Evolutionary conservation across 495 filamentous ascomycete species (phyloP), one percentile per base, ranked within the genome.

Genomic region (Penicillium tannophilum): DNA sequence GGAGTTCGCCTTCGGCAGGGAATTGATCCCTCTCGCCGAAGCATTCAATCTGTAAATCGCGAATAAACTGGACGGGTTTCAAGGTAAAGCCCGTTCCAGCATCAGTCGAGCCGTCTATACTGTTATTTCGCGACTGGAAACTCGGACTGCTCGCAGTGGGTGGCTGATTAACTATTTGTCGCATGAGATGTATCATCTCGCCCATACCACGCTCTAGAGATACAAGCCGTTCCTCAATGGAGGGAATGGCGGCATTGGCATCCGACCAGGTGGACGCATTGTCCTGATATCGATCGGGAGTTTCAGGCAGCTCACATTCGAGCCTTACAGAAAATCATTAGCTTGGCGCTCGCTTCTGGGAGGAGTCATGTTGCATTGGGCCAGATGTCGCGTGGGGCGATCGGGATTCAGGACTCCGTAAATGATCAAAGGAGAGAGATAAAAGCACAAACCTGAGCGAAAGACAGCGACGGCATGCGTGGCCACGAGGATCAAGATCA

Each of bases 381-480:
- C 30, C 24, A 26, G 30, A 20, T 4, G 24, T 24, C 11, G 50
- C 46, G 42, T 53, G 12, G 20, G 20, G 20, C 20, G 20, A 23
- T 23, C 47, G 36, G 26, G 47, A 44, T 24, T 7, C 30, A 56
- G 45, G 30, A 53, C 28, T n/a, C 14, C 7, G 26, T 14, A 49
- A 49, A 23, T 23, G 19, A 30, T 19, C 5, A 36, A 44, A 41
- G 36, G 11, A 54, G 33, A 6, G n/a, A 28, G 16, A 55, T 16
- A 24, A 42, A 24, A 42, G 24, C 24, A 65, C 62, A 20, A 45
- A 76, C 74, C 74, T 75, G 28, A 77, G 62, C 16, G 74, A 77
- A 33, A 77, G 60, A 54, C 74, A 77, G 19, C 74, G 74, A 44
- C 74, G 74, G 55, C 74, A 77, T 31, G 74, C 71, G 66, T 75